Conservation (phyloP, 805 yeast species). For the Candida parachauliodes region DNA sequence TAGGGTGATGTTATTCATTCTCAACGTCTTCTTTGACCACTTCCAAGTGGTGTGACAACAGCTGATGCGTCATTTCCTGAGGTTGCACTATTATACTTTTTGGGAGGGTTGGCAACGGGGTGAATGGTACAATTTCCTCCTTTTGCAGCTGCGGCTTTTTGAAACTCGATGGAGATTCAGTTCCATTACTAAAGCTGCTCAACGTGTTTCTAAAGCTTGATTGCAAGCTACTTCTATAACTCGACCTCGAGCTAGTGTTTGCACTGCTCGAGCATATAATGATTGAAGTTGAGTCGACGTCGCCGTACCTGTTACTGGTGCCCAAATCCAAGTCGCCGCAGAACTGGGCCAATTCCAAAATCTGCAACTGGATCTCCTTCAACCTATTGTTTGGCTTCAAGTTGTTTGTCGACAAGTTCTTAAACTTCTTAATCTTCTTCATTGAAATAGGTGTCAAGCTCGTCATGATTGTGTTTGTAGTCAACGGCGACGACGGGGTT, state of each 20-base stretch:
- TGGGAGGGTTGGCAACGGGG: too few species aligned
- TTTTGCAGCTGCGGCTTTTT: background rate
- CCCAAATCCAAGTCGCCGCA: conserved; percentile 10
- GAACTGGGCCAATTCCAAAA: conserved; percentile 10
- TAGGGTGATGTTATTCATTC: background rate
- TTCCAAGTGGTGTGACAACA: background rate
- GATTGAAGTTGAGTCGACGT: conserved; percentile 9
- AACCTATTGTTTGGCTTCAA: conserved; percentile 5
- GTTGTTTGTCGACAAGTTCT: conserved; percentile 6
- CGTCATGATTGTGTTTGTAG: background rate
- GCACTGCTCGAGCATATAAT: conserved; percentile 8
- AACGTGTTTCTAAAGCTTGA: conserved; percentile 3
- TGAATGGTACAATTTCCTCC: background rate
- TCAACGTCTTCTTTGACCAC: conserved; percentile 1
- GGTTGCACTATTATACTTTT: too few species aligned
- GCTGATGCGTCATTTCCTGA: too few species aligned
- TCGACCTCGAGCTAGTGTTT: conserved; percentile 7
- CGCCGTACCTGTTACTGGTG: conserved; percentile 9
- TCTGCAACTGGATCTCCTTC: conserved; percentile 8
- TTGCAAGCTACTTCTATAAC: conserved; percentile 8
- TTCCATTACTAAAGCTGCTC: conserved; percentile 5
- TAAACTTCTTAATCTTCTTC: conserved; percentile 7
- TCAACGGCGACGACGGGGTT: conserved; percentile 1
- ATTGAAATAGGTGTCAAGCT: conserved; percentile 4
- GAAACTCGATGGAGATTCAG: conserved; percentile 7